Evolutionary conservation across 2,329 filamentous ascomycete genomes (phyloP), one percentile per base, ranked within the genome.

Genomic region (Pseudodiploospora longispora): DNA sequence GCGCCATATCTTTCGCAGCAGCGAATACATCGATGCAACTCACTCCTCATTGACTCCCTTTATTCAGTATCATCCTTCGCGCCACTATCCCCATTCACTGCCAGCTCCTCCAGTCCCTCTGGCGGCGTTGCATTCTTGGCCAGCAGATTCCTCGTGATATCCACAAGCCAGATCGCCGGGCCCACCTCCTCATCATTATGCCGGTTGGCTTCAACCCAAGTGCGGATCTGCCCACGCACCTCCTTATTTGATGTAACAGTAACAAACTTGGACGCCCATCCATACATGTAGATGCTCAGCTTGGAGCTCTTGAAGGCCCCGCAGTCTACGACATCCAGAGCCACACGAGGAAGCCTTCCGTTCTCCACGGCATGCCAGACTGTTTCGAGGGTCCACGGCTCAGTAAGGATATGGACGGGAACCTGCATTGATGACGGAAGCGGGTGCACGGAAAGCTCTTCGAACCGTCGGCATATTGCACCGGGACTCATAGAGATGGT

Each of bases 191-290:
- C 50, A 3, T 60, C 57, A 2, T 40, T 30, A 5, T 41, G 52
- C 5, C 63, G 50, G 34, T 61, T 49, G 6, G 52, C 47, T 43
- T 66, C 62, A 5, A 66, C 51, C 57, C 61, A 63, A 6, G 60
- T 64, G 27, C 54, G 50, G 5, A 65, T 54, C 43, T 65, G 61
- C 7, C 58, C 59, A n/a, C 56, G 49, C 7, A 66, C 58, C 51
- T 69, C 66, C 51, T 65, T 66, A 42, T 68, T 69, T 5, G 64
- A 67, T 6, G 66, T 69, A 2, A 69, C 38, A 2, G 65, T 68
- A 19, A 56, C 56, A 3, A 61, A 36, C 6, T 56, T 56, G 9
- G 50, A 53, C 10, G 54, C 58, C 66, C 66, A 69, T 4, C 65
- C 66, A 28, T 67, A 61, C 54, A 68, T 57, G 48, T 65, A 66